Base-by-base conservation (phyloP, 2,329 filamentous ascomycete genomes). In the Hypoxylon sp. region DNA sequence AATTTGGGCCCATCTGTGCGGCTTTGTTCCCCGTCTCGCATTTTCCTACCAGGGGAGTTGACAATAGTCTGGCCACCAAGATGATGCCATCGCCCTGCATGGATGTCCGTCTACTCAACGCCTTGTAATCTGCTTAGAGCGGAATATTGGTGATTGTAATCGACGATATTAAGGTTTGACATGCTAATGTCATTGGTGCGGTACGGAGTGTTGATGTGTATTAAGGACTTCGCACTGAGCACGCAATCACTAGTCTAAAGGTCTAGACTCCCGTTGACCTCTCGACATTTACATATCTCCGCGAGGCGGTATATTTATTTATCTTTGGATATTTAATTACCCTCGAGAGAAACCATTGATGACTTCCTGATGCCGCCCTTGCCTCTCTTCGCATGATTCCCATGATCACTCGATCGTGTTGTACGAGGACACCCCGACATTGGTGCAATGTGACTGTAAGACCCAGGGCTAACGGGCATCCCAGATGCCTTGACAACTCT, bases 41-140 rank as follows among this genome's bases (percentile, higher is more conserved):
- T 50, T 40, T 46, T 51, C 3, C 40, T 49, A 55, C 37, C 46
- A 37, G 31, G 54, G 17, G 46, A 30, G 35, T 31, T 31, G 48
- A 14, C 40, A 35, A 61, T 33, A 17, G 17, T 22, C 25, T 35
- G 17, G 31, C 25, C 17, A n/a, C 49, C 27, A 6, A 33, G 42
- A 60, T 68, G 60, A 64, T 68, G 55, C 63, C 57, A 61, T 61
- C 44, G 57, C 37, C 30, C 35, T 37, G 33, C 25, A 46, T 10
- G 55, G 42, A 56, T 55, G 48, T 22, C 33, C 44, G 48, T 22
- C 33, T 50, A 48, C 31, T 64, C 10, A 40, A 17, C 20, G 17
- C 37, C 35, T 44, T 40, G 30, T 8, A 42, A 20, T 17, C 20
- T 7, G 37, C 17, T 27, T 49, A 11, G 37, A n/a, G 27, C n/a